These are phyloP conservation scores for Leccinum pallidistipes DNA, from an alignment of 1,284 basidiomycete species.

Conservation along the genomic window DNA sequence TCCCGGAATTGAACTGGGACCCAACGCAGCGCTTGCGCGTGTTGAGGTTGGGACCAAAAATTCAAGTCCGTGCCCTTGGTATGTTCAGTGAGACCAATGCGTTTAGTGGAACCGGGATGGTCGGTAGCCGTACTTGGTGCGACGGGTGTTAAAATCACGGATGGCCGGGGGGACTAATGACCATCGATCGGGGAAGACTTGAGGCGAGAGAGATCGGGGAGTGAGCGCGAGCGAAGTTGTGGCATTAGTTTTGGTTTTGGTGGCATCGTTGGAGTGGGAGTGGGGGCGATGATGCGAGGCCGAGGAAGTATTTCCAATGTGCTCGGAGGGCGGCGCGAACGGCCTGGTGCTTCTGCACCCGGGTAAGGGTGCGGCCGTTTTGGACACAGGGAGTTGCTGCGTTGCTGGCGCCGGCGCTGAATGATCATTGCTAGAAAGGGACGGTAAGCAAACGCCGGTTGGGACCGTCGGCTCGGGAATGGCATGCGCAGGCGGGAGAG, in stretches of 20 bases:
- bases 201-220: too few species aligned
- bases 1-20: not conserved
- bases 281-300: not conserved
- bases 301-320: not conserved
- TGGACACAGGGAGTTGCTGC: not conserved
- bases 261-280: not conserved
- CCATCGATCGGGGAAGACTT: conserved; percentile 4
- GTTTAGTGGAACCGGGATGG: too few species aligned
- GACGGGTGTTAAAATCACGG: too few species aligned
- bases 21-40: not conserved
- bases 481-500: not conserved
- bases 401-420: not conserved
- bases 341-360: not conserved
- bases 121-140: too few species aligned
- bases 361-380: conserved; percentile 14
- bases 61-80: too few species aligned
- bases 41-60: too few species aligned
- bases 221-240: not conserved
- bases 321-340: conserved; percentile 35
- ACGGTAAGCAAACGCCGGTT: not conserved
- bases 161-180: not conserved
- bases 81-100: too few species aligned
- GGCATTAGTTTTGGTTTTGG: not conserved
- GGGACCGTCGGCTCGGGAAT: not conserved
- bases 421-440: not conserved